These are phyloP conservation scores for Phytophthora quininea DNA, from an alignment of 352 stramenopile genomes.

Conservation along the genomic window DNA sequence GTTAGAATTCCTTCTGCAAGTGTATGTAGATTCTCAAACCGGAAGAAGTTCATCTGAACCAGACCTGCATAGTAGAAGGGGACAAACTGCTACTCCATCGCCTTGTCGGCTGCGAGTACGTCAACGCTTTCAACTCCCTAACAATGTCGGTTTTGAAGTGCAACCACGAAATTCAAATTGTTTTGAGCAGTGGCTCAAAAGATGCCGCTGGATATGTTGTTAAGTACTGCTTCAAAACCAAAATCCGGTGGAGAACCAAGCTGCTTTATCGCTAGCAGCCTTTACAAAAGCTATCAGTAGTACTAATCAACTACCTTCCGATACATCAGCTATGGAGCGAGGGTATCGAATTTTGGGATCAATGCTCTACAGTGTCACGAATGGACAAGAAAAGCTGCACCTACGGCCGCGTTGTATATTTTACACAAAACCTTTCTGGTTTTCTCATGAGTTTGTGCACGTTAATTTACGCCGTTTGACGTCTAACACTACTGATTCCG, in stretches of 20 bases:
- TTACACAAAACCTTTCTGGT: constrained; percentile 26
- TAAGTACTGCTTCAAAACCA: constrained; percentile 32
- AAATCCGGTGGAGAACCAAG: constrained; percentile 25
- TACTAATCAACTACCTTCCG: not conserved
- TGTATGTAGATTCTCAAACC: constrained; percentile 16
- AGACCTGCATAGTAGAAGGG: not conserved
- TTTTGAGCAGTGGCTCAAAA: constrained; percentile 11
- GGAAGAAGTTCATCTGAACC: not conserved
- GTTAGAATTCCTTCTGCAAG: constrained; percentile 3
- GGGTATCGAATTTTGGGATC: constrained; percentile 19
- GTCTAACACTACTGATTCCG: not conserved
- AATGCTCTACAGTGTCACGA: constrained; percentile 23
- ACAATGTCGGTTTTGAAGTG: constrained; percentile 16
- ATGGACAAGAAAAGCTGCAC: constrained; percentile 15
- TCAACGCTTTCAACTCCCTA: constrained; percentile 22
- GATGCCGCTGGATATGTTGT: constrained; percentile 21
- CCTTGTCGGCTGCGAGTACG: constrained; percentile 16
- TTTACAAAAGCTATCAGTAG: constrained; percentile 17
- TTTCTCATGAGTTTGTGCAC: constrained; percentile 21
- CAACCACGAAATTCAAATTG: constrained; percentile 28
- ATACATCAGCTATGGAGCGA: constrained; percentile 5
- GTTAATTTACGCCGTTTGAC: constrained; percentile 8
- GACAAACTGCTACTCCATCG: not conserved
- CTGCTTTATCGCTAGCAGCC: constrained; percentile 13
- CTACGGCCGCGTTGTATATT: constrained; percentile 25